Evolutionary conservation across 164 flowering plant species (phyloP).

Genomic region (Sextonia rubra): DNA sequence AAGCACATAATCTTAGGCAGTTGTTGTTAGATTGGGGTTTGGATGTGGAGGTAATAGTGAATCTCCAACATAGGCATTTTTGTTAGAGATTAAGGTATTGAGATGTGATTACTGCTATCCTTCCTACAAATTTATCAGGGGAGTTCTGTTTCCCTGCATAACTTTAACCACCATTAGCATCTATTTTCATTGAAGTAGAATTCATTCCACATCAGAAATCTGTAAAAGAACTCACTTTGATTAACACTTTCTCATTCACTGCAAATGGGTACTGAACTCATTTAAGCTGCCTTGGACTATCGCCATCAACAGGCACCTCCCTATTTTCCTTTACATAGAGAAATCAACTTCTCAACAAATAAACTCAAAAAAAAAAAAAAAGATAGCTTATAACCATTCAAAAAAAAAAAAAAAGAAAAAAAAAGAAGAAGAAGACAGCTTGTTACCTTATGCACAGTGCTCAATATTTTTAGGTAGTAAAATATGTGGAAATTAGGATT

Average conservation of each 20-base stretch:
- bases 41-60: constrained; percentile 16
- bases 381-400: not conserved
- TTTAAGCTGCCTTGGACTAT: constrained; percentile 32
- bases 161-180: constrained; percentile 11
- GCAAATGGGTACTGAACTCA: constrained; percentile 89
- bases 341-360: not conserved
- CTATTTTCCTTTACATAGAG: constrained; percentile 67
- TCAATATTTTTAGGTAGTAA: not conserved
- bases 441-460: not conserved
- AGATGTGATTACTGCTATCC: constrained; percentile 88
- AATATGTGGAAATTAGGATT: not conserved
- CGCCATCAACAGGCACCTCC: constrained; percentile 48
- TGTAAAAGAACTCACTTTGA: constrained; percentile 48
- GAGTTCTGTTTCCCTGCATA: constrained; percentile 90
- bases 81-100: constrained; percentile 69
- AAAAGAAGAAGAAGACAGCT: not conserved
- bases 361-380: not conserved
- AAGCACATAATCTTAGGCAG: constrained; percentile 27
- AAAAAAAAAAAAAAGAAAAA: too few relatives aligned
- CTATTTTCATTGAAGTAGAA: not conserved
- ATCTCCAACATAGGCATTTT: constrained; percentile 9
- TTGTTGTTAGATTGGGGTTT: constrained; percentile 26
- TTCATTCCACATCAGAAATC: constrained; percentile 1
- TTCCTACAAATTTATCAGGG: constrained; percentile 92
- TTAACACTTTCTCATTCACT: constrained; percentile 84